Evolutionary conservation across 2,329 filamentous ascomycete species (phyloP), one percentile per base, ranked within the genome.

Genomic region (Parascedosporium putredinis): DNA sequence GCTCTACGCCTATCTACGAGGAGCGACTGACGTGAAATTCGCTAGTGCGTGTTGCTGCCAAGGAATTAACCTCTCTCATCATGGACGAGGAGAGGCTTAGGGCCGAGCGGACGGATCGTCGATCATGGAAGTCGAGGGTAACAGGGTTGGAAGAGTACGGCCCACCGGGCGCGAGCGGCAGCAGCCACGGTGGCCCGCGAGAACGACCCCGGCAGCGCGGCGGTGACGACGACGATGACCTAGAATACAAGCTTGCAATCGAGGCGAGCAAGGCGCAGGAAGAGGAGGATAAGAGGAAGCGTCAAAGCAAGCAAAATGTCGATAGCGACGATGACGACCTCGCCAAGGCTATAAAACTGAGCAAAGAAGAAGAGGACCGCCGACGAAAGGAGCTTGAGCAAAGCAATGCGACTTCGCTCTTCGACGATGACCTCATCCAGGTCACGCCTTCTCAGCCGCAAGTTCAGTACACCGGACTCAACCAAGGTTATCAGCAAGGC

Each of bases 401-500:
- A 20, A 84, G 75, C 64, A 96, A 95, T 61, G 83, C 87, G 18
- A 76, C 84, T 45, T 82, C 88, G 18, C 75, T 98, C n/a, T 97
- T 98, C 59, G 90, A 95, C 58, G 87, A 95, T 58, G 78, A 79
- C 31, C 75, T 82, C 5, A 66, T 73, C 22, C 79, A 83, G 60
- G 65, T 73, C 3, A 58, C 62, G 7, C 27, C 27, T 3, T 55
- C 59, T 43, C 36, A 50, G 8, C 29, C 54, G 25, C 84, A 88
- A 58, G 78, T 86, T 31, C 88, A 90, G 67, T 81, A 79, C 36
- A 97, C 90, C 12, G 91, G 89, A 31, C 89, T 88, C 71, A 97
- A 96, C 67, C 90, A 95, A 69, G 91, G 91, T 44, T 98, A 98
- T 62, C 90, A 97, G 70, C 93, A 98, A 68, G 91, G 95, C 63